Base-by-base conservation (phyloP, 2,329 filamentous ascomycete genomes). In the Thermoascus crustaceus region DNA sequence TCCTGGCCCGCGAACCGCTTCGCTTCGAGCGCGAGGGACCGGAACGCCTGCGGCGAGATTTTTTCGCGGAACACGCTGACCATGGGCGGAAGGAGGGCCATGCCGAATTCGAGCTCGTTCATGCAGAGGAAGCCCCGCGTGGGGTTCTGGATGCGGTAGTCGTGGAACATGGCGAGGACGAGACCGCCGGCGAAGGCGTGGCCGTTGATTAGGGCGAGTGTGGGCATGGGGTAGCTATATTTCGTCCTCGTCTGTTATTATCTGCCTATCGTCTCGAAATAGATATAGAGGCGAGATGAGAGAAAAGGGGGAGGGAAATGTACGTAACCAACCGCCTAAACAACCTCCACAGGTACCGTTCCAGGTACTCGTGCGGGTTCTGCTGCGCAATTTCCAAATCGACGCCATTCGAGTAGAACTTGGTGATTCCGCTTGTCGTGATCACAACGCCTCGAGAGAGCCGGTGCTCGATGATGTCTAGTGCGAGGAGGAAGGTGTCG, bases 341-440 rank as follows among this genome's bases (percentile, higher is more conserved):
- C 2, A 88, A 57, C 9, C 66, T 66, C 61, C 78, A 87, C 7
- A 87, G 61, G 33, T 68, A 67, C 8, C 68, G 57, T 1, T 74
- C 62, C 49, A 77, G 76, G 66, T 82, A 89, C 3, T 68, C 69
- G 1, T 75, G 69, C 1, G 74, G 75, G 19, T 62, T n/a, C n/a
- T n/a, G 58, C 21, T 69, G 52, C n/a, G 78, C 80, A 53, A 83
- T 74, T 24, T 76, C 69, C 9, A 88, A 72, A 57, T 91, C 82
- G n/a, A 91, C 71, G 0, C 85, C 85, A 61, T 89, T 89, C 57
- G 74, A 80, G 66, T 82, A 91, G 68, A 89, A 89, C 54, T 91
- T 91, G 34, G 67, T 57, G 39, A 88, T 82, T 31, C 71, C 75
- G 26, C 78, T 83, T 0, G 84, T 89, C 4, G 84, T 89, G 39